Conservation (phyloP, 257 asterid species). For the Solanum phureja region DNA sequence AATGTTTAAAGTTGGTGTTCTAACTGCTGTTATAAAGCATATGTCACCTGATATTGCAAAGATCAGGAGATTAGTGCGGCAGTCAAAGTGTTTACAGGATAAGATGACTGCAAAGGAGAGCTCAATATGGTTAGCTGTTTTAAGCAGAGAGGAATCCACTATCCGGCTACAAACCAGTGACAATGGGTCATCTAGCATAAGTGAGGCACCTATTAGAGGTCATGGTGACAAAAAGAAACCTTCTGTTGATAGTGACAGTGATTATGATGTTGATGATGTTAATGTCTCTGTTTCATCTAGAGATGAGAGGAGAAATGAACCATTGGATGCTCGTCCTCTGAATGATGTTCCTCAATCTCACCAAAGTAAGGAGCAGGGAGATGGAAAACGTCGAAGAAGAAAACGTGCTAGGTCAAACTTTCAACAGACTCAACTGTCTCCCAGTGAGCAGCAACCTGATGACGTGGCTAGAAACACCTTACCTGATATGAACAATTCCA, state of each 20-base stretch:
- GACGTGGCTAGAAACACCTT: slow-evolving; percentile 18
- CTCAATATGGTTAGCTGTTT: slow-evolving; percentile 60
- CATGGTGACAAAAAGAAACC: slow-evolving; percentile 41
- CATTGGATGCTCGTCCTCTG: slow-evolving; percentile 8
- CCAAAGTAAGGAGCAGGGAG: slow-evolving; percentile 20
- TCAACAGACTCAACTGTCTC: slow-evolving; percentile 15
- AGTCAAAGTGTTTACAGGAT: slow-evolving; percentile 77
- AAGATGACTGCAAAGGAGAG: slow-evolving; percentile 90
- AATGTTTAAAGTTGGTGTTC: slow-evolving; percentile 58
- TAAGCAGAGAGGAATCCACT: slow-evolving; percentile 55
- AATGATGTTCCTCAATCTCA: slow-evolving; percentile 10
- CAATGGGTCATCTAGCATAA: slow-evolving; percentile 55
- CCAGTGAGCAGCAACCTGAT: slow-evolving; percentile 13
- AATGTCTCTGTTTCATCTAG: slow-evolving; percentile 57
- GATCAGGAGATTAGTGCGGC: slow-evolving; percentile 47
- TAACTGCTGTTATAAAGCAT: slow-evolving; percentile 64
- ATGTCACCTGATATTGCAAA: slow-evolving; percentile 76
- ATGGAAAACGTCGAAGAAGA: slow-evolving; percentile 19
- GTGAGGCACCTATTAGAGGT: slow-evolving; percentile 42
- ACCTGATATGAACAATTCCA: slow-evolving; percentile 27
- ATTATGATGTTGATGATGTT: slow-evolving; percentile 61
- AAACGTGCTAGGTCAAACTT: slow-evolving; percentile 21
- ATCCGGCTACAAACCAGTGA: slow-evolving; percentile 51
- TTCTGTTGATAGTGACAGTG: slow-evolving; percentile 49
- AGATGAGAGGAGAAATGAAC: slow-evolving; percentile 31